Conservation (phyloP, 2,329 filamentous ascomycete genomes). For the Zymoseptoria pseudotritici region DNA sequence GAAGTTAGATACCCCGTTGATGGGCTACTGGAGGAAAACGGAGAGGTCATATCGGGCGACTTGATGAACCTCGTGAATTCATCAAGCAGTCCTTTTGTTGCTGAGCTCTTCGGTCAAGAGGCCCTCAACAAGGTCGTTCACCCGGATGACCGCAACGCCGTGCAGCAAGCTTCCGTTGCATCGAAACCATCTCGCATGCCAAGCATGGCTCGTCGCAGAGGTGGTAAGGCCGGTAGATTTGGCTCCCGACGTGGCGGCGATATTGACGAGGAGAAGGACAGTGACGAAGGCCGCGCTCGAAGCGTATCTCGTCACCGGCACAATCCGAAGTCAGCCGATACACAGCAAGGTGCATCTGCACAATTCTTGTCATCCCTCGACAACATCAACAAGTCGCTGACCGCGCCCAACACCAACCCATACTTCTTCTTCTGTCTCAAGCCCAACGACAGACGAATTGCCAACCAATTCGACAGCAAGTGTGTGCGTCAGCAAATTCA, state of each 20-base stretch:
- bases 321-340: slow-evolving; percentile 32
- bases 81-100: slow-evolving; percentile 81
- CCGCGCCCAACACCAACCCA: slow-evolving; percentile 73
- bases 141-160: slow-evolving; percentile 78
- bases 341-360: slow-evolving; percentile 79
- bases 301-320: slow-evolving; percentile 28
- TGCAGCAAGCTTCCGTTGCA: slow-evolving; percentile 93
- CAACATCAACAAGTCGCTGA: slow-evolving; percentile 82
- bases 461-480: slow-evolving; percentile 98
- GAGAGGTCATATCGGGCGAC: slow-evolving; percentile 91
- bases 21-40: slow-evolving; percentile 87
- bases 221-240: slow-evolving; percentile 45
- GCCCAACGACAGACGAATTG: slow-evolving; percentile 91
- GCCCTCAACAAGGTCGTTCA: slow-evolving; percentile 89
- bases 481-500: slow-evolving; percentile 92
- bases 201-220: slow-evolving; percentile 80
- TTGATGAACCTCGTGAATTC: slow-evolving; percentile 87
- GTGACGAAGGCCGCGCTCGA: slow-evolving; percentile 27
- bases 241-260: slow-evolving; percentile 33
- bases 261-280: slow-evolving; percentile 40
- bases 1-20: slow-evolving; percentile 90
- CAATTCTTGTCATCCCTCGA: slow-evolving; percentile 87
- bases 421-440: slow-evolving; percentile 98
- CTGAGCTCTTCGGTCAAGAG: slow-evolving; percentile 91
- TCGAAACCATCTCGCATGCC: slow-evolving; percentile 90